Evolutionary conservation across 2,329 filamentous ascomycete species (phyloP), one percentile per base, ranked within the genome.

Genomic region (Tolypocladium tropicale): DNA sequence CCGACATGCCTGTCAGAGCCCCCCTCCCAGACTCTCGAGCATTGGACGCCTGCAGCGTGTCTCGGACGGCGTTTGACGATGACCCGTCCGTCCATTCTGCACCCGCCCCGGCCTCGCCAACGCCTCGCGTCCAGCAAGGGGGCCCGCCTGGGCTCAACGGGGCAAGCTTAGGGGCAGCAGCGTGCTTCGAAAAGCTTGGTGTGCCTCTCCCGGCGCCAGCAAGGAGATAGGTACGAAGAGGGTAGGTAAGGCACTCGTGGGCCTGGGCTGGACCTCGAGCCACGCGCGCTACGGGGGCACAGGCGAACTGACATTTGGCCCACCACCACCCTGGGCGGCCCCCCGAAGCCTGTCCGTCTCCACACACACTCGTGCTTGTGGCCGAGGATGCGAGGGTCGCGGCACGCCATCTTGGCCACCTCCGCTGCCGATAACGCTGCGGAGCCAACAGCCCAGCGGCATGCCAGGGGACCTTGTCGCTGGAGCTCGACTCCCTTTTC

Each of bases 351-450:
- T n/a, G 46, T 18, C 16, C 10, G 46, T 50, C 46, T 21, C 46
- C 46, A 50, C 46, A n/a, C 51, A 53, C 51, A 37, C 23, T 39
- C 21, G 51, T 33, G 33, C 23, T 39, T 16, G 18, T 32, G 14
- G n/a, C 30, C 34, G 25, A 52, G 51, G 51, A 34, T 39, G 28
- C 34, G 25, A 52, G 51, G 51, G 51, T 39, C 34, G 33, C 33
- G 51, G 36, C 51, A 53, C 51, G 36, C 51, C 51, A 53, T 53
- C 51, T 36, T 52, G 30, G n/a, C 51, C 34, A n/a, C 46, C 28
- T 30, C 46, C 46, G 46, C 25, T 49, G 46, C 25, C 46, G 46
- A 49, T 48, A 49, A 49, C 46, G 46, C 46, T 2, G 43, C 43
- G 7, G 25, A 30, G 16, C 43, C 4, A 28, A 25, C 43, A n/a